A percentile compares a stretch with the other conserved stretches of the same genome.
phyloP scores from a whole-genome alignment of 202 grass and related monocot species.

The Carex sylvatica region DNA sequence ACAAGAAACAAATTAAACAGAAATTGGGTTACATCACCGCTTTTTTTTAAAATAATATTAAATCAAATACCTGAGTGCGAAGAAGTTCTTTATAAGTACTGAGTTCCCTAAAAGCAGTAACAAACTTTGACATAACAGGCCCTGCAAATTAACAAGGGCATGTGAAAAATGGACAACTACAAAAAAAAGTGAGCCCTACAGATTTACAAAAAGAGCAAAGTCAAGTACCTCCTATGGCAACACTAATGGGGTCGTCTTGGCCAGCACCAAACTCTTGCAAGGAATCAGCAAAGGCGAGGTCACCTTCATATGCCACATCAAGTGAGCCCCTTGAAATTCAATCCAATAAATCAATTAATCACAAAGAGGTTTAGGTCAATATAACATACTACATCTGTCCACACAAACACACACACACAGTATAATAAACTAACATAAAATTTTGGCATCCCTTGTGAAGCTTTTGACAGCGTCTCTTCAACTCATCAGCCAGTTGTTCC shows the following conservation, averaged over 20 bases:
- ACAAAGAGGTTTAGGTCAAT: not conserved
- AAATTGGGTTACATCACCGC: not conserved
- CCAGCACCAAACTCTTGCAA: slow-evolving; percentile 91
- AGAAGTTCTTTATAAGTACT: slow-evolving; percentile 96
- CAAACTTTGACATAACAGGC: slow-evolving; percentile 98
- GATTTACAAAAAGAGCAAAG: not conserved
- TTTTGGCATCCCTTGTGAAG: slow-evolving; percentile 89
- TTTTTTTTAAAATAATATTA: not conserved
- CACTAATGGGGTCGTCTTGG: slow-evolving; percentile 83
- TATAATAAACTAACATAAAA: slow-evolving; percentile 61
- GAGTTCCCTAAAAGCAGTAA: slow-evolving; percentile 92
- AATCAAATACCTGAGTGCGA: slow-evolving; percentile 72
- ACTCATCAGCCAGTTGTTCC: slow-evolving; percentile 82
- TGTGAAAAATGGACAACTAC: slow-evolving; percentile 3
- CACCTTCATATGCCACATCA: slow-evolving; percentile 79
- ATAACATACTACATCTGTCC: not conserved
- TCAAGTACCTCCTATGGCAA: slow-evolving; percentile 83
- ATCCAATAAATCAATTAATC: slow-evolving; percentile 19
- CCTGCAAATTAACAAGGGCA: slow-evolving; percentile 49
- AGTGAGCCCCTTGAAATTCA: slow-evolving; percentile 65
- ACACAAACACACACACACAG: not conserved
- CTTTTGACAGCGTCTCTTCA: slow-evolving; percentile 80
- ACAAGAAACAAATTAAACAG: slow-evolving; percentile 8
- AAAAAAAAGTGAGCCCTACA: not conserved
- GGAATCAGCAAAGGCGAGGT: slow-evolving; percentile 78